Base-by-base conservation (phyloP, 495 filamentous ascomycete species). In the Clavariopsis aquatica region DNA sequence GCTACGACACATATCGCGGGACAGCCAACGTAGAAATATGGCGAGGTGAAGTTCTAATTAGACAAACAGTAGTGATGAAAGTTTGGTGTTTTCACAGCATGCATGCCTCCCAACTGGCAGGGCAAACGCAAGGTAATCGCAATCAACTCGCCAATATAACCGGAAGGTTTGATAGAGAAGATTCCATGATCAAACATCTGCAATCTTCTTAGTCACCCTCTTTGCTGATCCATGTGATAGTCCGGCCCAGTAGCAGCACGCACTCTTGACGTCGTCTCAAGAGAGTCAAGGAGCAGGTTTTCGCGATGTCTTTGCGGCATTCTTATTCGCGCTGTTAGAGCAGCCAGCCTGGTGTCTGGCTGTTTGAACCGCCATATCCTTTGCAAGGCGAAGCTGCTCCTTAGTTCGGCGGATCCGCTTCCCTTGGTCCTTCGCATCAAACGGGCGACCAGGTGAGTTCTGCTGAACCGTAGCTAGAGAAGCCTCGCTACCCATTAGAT, bases 401-500 rank as follows among this genome's bases (percentile, higher is more conserved):
- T 3, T 9, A 2, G 6, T n/a, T 17, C 38, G 38, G 12, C 38
- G 38, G 6, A 43, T 2, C 13, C 38, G 38, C n/a, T 9, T 9
- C 15, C 8, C 38, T 3, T 10, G 4, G 15, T 43, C 38, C n/a
- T 43, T 43, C 38, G 38, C 38, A 3, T 17, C 38, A 8, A 10
- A 15, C n/a, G 4, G 38, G 3, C 38, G 38, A 17, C 38, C 38
- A 34, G 31, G 31, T 12, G 12, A 6, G 31, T 34, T 12, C 31
- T 6, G 31, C 31, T 34, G 6, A 34, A 34, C 31, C 5, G 31
- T 34, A 12, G 6, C 31, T 34, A 34, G 31, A 5, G 12, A 5
- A 34, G 31, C 31, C 31, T 43, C 38, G 12, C 56, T 38, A 7
- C 52, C 59, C 46, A 36, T 49, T 46, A 66, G 19, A 51, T 49